A percentile compares a stretch with the other conserved stretches of the same genome.
Evolutionary conservation across 495 filamentous ascomycete species (phyloP).

Genomic region (Neurospora hispaniola): DNA sequence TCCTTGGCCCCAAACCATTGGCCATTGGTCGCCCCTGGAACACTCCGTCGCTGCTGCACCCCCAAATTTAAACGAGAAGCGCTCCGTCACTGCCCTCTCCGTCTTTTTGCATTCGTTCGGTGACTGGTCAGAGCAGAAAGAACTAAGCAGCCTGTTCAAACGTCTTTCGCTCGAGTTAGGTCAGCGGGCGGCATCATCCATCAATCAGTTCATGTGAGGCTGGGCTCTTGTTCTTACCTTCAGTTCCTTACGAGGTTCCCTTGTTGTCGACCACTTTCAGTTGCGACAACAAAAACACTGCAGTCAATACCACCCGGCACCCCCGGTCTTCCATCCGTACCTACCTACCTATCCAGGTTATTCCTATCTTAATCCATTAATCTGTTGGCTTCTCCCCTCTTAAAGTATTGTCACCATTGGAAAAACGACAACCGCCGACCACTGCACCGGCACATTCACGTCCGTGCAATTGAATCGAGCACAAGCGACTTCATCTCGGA

Average conservation of each 20-base stretch:
- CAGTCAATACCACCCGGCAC: background rate
- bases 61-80: background rate
- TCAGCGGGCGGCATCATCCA: background rate
- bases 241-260: background rate
- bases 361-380: background rate
- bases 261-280: background rate
- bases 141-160: background rate
- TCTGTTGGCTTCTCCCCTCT: background rate
- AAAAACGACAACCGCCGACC: background rate
- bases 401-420: background rate
- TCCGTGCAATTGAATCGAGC: background rate
- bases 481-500: background rate
- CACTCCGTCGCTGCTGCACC: background rate
- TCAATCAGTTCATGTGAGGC: background rate
- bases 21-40: background rate
- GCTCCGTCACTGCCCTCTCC: background rate
- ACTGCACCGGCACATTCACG: background rate
- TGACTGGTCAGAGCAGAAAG: background rate
- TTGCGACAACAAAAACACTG: background rate
- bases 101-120: background rate
- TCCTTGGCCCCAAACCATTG: background rate
- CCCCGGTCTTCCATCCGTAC: background rate
- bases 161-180: background rate
- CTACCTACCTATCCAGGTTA: background rate
- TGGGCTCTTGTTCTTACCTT: background rate